Evolutionary conservation across 345 rosid genomes (phyloP).

Genomic region (Nasturtium officinale): DNA sequence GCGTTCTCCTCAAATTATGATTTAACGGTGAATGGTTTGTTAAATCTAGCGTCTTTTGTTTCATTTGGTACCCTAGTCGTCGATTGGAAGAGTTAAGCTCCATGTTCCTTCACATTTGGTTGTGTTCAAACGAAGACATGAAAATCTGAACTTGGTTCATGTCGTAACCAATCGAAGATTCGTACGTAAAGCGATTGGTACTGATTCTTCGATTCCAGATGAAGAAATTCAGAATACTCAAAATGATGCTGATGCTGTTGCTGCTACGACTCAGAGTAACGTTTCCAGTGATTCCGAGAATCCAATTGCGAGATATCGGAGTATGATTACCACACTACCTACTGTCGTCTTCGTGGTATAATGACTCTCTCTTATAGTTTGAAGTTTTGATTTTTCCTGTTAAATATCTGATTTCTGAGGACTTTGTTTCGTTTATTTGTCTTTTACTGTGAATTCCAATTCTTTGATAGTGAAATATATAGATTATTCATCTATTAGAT

Average conservation of each 20-base stretch:
- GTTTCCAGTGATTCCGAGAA: conserved; percentile 16
- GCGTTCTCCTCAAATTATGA: background rate
- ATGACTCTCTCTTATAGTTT: conserved; percentile 3
- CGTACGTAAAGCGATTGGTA: conserved; percentile 44
- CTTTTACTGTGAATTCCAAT: background rate
- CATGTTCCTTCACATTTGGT: conserved; percentile 42
- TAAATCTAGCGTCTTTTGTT: background rate
- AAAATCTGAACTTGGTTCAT: conserved; percentile 31
- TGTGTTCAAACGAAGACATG: conserved; percentile 36
- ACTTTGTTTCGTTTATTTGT: background rate
- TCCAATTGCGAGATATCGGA: conserved; percentile 49
- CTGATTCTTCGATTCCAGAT: conserved; percentile 44
- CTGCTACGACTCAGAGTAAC: conserved; percentile 25
- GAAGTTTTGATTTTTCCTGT: conserved; percentile 4
- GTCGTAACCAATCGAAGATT: conserved; percentile 24
- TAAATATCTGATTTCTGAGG: background rate
- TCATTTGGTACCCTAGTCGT: conserved; percentile 42
- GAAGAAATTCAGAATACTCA: conserved; percentile 38
- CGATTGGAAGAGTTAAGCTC: conserved; percentile 44
- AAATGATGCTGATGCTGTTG: conserved; percentile 25
- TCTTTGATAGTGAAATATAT: background rate
- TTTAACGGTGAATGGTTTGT: background rate
- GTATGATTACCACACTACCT: conserved; percentile 51
- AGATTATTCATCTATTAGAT: background rate
- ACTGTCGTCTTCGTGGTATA: conserved; percentile 64